A percentile compares a stretch with the other conserved stretches of the same genome.
Conservation (phyloP, 163 green algal species). For the Scenedesmus sp. region DNA sequence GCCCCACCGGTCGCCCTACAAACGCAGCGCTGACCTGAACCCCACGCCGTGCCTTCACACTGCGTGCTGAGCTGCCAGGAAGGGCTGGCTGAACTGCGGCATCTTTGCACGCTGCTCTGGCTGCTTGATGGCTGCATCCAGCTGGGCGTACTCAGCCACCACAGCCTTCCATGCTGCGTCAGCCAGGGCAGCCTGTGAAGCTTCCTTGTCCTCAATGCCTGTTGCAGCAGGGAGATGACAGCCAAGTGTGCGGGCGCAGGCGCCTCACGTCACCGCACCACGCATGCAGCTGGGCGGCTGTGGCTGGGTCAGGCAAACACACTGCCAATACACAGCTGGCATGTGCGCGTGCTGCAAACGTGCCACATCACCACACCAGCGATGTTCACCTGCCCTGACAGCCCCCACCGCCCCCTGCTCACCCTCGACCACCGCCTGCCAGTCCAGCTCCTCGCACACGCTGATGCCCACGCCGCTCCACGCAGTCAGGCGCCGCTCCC, state of each 20-base stretch:
- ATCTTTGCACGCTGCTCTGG: conserved; percentile 50
- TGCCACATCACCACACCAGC: too few relatives aligned
- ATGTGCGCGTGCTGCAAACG: too few relatives aligned
- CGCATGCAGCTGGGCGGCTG: too few relatives aligned
- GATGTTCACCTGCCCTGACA: too few relatives aligned
- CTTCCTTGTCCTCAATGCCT: conserved; percentile 76
- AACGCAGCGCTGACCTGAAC: background rate
- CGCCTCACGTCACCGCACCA: too few relatives aligned
- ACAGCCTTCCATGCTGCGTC: conserved; percentile 70
- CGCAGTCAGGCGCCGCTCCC: conserved; percentile 61
- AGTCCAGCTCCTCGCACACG: conserved; percentile 81
- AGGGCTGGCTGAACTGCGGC: conserved; percentile 42
- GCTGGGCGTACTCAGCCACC: conserved; percentile 62
- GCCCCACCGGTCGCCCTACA: too few relatives aligned
- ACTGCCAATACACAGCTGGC: too few relatives aligned
- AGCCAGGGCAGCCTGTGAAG: conserved; percentile 67
- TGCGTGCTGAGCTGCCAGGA: conserved; percentile 3
- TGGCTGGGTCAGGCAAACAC: too few relatives aligned
- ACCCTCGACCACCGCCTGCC: conserved; percentile 64
- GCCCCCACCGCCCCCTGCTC: background rate
- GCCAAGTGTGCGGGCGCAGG: too few relatives aligned
- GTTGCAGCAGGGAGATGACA: background rate
- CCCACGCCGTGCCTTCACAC: background rate
- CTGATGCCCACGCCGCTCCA: conserved; percentile 86
- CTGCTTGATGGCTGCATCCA: conserved; percentile 75